Conservation (phyloP, 495 filamentous ascomycete genomes). For the Aspergillus cristatus region DNA sequence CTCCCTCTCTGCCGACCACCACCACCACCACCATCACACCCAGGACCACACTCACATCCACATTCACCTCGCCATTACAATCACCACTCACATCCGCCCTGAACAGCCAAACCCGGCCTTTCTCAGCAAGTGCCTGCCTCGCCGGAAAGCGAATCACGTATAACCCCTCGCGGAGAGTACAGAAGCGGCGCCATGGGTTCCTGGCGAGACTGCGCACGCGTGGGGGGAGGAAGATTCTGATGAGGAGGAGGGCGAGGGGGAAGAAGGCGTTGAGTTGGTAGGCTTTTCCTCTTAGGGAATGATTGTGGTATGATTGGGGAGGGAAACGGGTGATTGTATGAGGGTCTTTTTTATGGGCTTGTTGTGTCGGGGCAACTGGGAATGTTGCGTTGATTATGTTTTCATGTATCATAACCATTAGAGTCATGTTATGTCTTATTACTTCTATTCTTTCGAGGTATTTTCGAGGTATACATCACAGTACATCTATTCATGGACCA, state of each 20-base stretch:
- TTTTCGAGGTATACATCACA: too few relatives aligned
- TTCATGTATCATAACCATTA: too few relatives aligned
- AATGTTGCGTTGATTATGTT: neutral
- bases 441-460: too few relatives aligned
- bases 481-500: too few relatives aligned
- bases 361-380: neutral
- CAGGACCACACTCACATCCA: constrained; percentile 18
- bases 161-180: constrained; percentile 56
- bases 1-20: constrained; percentile 12
- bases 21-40: constrained; percentile 5
- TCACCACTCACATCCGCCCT: constrained; percentile 9
- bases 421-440: too few relatives aligned
- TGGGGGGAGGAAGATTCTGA: constrained; percentile 48
- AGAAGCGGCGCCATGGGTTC: constrained; percentile 65
- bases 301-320: constrained; percentile 1
- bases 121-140: constrained; percentile 36
- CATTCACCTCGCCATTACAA: constrained; percentile 13
- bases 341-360: constrained; percentile 2
- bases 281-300: constrained; percentile 4
- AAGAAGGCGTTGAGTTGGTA: constrained; percentile 53
- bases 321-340: too few relatives aligned
- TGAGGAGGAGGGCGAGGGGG: constrained; percentile 49
- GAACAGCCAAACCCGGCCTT: constrained; percentile 28
- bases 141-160: constrained; percentile 52
- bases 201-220: constrained; percentile 47